Conservation (phyloP, 2,329 filamentous ascomycete species). For the Hysterium pulicare region DNA sequence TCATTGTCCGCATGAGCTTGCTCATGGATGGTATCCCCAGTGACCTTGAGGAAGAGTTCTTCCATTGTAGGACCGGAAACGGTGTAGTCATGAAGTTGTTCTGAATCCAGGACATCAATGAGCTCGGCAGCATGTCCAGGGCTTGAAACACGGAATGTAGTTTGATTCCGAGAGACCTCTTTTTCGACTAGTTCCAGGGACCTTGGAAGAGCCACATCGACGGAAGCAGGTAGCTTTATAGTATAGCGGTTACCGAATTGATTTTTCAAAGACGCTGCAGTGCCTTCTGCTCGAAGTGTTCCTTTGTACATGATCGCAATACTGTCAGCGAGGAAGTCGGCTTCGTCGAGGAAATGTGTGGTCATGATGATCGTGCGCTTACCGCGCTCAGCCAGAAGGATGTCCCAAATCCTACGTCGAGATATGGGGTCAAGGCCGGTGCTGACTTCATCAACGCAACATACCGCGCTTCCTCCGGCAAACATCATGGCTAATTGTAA, state of each 20-base stretch:
- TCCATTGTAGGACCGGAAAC: constrained; percentile 85
- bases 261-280: constrained; percentile 78
- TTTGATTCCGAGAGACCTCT: constrained; percentile 55
- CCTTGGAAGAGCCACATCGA: constrained; percentile 14
- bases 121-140: constrained; percentile 67
- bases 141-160: constrained; percentile 67
- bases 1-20: constrained; percentile 8
- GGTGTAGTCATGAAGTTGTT: constrained; percentile 68
- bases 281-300: constrained; percentile 71
- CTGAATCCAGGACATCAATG: constrained; percentile 63
- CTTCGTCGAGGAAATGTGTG: constrained; percentile 88
- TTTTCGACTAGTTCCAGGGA: constrained; percentile 3
- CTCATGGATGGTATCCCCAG: constrained; percentile 56
- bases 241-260: constrained; percentile 71
- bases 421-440: constrained; percentile 81
- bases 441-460: constrained; percentile 84
- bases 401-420: constrained; percentile 86
- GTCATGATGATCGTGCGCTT: constrained; percentile 76
- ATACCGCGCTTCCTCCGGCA: constrained; percentile 78
- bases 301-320: constrained; percentile 84
- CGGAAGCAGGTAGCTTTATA: not conserved
- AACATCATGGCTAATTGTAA: constrained; percentile 89
- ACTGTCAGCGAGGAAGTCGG: constrained; percentile 78
- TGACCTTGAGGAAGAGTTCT: constrained; percentile 80
- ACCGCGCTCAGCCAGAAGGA: constrained; percentile 78